Evolutionary conservation across 2,329 filamentous ascomycete species (phyloP).

Genomic region (Stagonosporopsis rhizophila): DNA sequence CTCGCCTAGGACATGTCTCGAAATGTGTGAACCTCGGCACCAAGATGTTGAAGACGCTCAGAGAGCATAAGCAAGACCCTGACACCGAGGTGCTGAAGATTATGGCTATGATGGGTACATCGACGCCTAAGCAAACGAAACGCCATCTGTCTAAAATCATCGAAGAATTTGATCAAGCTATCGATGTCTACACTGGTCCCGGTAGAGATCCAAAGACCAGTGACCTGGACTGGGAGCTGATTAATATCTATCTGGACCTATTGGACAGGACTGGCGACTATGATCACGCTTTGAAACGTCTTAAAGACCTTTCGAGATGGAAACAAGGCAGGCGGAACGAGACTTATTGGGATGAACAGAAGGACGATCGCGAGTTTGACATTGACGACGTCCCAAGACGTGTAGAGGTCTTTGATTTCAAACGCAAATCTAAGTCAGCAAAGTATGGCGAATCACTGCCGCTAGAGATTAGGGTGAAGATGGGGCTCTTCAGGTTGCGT

Average conservation of each 20-base stretch:
- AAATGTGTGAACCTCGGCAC: constrained; percentile 54
- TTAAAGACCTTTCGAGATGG: constrained; percentile 81
- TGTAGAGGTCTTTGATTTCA: constrained; percentile 66
- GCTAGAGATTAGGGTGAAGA: constrained; percentile 80
- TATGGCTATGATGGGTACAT: constrained; percentile 64
- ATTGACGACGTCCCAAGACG: constrained; percentile 72
- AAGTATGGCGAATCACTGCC: constrained; percentile 78
- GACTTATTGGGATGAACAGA: constrained; percentile 74
- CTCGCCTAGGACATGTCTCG: constrained; percentile 52
- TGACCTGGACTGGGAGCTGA: constrained; percentile 75
- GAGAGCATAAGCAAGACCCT: constrained; percentile 48
- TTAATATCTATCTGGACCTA: constrained; percentile 85
- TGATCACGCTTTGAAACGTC: constrained; percentile 69
- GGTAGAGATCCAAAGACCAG: constrained; percentile 52
- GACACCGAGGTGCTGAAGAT: constrained; percentile 62
- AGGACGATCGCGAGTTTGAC: constrained; percentile 92
- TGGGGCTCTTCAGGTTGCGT: constrained; percentile 82
- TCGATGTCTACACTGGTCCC: constrained; percentile 56
- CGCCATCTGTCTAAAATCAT: constrained; percentile 58
- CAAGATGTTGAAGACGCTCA: constrained; percentile 60
- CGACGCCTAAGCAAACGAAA: constrained; percentile 55
- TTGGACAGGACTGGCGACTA: constrained; percentile 71
- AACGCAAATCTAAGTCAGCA: constrained; percentile 60
- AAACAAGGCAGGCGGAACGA: constrained; percentile 78
- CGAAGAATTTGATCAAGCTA: constrained; percentile 60